Conservation (phyloP, 2,329 filamentous ascomycete genomes). For the Pestalotiopsis sp. region DNA sequence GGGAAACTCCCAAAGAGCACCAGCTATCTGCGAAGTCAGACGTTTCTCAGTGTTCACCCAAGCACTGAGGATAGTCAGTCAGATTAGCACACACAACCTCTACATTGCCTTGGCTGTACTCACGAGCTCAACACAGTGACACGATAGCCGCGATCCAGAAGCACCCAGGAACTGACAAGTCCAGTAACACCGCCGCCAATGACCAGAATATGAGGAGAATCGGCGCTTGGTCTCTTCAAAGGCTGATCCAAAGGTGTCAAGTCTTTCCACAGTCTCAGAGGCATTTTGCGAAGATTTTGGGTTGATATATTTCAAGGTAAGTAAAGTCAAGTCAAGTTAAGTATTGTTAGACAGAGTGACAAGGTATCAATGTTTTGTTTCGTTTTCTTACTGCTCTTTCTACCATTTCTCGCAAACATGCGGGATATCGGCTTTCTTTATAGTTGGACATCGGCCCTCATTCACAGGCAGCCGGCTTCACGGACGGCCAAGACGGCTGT, state of each 20-base stretch:
- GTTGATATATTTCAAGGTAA: neutral
- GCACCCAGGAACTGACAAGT: conserved; percentile 39
- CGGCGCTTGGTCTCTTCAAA: conserved; percentile 25
- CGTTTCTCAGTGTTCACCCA: conserved; percentile 40
- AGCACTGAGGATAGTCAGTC: conserved; percentile 24
- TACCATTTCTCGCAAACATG: neutral
- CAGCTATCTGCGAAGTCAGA: conserved; percentile 47
- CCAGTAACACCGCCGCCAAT: conserved; percentile 34
- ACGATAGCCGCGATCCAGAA: conserved; percentile 44
- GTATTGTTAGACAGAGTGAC: neutral
- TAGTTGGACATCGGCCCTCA: neutral
- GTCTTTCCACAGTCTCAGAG: conserved; percentile 33
- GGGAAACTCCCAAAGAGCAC: conserved; percentile 48
- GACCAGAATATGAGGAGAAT: conserved; percentile 30
- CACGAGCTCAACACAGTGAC: conserved; percentile 42
- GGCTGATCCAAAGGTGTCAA: conserved; percentile 29
- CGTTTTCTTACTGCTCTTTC: neutral
- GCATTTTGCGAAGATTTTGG: conserved; percentile 21
- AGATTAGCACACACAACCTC: neutral
- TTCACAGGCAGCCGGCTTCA: neutral
- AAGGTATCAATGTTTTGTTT: neutral
- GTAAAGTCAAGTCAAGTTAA: too few relatives aligned
- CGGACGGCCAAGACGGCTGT: neutral
- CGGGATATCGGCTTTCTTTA: neutral
- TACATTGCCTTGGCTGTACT: neutral